These are phyloP conservation scores for Ramaria rubella DNA, from an alignment of 768 basidiomycete genomes.

Conservation along the genomic window DNA sequence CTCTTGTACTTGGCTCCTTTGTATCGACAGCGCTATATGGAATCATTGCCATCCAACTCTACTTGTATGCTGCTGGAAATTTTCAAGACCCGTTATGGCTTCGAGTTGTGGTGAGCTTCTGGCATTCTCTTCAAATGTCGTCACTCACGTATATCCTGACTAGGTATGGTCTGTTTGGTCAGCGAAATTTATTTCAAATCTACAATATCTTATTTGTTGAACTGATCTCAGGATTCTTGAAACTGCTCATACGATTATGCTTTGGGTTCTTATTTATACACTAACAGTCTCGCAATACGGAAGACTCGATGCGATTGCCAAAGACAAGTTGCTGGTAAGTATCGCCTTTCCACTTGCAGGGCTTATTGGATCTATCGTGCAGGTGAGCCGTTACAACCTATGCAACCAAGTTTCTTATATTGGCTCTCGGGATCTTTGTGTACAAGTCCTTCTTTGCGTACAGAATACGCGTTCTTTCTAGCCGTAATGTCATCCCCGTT, in stretches of 20 bases:
- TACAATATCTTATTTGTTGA: background rate
- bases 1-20: background rate
- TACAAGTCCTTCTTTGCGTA: conserved; percentile 1
- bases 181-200: background rate
- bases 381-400: background rate
- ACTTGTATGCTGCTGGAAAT: background rate
- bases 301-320: background rate
- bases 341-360: background rate
- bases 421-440: background rate
- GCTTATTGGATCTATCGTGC: background rate
- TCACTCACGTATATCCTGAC: background rate
- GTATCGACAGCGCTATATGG: conserved; percentile 2
- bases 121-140: background rate
- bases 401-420: too few species aligned
- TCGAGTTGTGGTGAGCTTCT: background rate
- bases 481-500: background rate
- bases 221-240: background rate
- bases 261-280: background rate
- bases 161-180: background rate
- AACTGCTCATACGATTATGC: conserved; percentile 1
- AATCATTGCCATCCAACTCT: background rate
- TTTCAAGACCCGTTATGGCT: conserved; percentile 1
- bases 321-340: background rate
- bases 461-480: background rate
- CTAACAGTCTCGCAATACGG: background rate